These are phyloP conservation scores for Ascomycota sp. DNA, from an alignment of 2,329 filamentous ascomycete species.

Conservation along the genomic window DNA sequence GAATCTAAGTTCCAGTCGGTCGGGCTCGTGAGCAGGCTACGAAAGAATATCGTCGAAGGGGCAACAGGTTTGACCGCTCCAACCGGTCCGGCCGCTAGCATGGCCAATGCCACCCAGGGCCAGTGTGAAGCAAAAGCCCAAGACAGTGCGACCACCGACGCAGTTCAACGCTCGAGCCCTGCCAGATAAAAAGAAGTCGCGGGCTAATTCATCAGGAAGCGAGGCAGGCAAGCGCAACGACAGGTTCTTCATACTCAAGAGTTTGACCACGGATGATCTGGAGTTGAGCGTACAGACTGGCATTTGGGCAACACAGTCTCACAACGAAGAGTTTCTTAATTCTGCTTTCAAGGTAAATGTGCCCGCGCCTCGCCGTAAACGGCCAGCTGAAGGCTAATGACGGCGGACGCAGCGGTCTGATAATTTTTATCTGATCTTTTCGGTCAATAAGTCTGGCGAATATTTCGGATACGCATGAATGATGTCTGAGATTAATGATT, in stretches of 20 bases:
- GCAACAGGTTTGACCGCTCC: constrained; percentile 27
- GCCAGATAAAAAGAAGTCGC: no score
- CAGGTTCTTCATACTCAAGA: constrained; percentile 76
- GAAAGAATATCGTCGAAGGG: constrained; percentile 32
- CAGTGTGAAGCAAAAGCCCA: no score
- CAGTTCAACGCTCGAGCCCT: no score
- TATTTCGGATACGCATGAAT: constrained; percentile 93
- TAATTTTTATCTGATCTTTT: constrained; percentile 82
- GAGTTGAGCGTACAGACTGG: constrained; percentile 74
- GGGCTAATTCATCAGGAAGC: constrained; percentile 2
- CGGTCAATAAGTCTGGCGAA: constrained; percentile 91
- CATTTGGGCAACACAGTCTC: constrained; percentile 84
- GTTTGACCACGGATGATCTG: constrained; percentile 74
- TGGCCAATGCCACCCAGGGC: constrained; percentile 6
- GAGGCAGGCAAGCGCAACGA: constrained; percentile 1
- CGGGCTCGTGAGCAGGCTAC: constrained; percentile 64
- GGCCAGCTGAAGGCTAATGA: constrained; percentile 2
- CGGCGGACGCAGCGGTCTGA: constrained; percentile 42
- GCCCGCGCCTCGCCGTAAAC: neutral
- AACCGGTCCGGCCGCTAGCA: constrained; percentile 29
- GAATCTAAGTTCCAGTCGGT: constrained; percentile 79
- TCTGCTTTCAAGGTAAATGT: constrained; percentile 53
- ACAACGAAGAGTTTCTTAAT: constrained; percentile 75
- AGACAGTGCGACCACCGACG: constrained; percentile 3
- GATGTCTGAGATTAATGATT: constrained; percentile 63